Conservation (phyloP, 129 eudicot genomes). For the Flaveria brownii region DNA sequence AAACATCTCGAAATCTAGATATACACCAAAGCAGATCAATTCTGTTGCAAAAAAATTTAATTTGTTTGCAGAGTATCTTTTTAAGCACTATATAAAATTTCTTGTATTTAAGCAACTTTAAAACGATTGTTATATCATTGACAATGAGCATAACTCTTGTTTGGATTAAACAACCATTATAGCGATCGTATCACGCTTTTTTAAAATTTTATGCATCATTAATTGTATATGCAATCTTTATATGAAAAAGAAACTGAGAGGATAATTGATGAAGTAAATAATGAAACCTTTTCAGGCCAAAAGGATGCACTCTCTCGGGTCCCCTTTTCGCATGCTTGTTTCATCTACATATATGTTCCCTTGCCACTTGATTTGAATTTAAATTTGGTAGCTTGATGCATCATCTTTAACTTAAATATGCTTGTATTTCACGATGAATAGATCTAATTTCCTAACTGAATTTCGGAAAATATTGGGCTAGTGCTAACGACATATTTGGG, state of each 20-base stretch:
- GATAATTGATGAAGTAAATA: slow-evolving; percentile 28
- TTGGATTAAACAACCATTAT: background rate
- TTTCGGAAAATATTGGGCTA: background rate
- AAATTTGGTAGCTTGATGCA: slow-evolving; percentile 11
- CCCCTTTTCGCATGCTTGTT: slow-evolving; percentile 40
- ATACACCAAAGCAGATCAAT: too few species aligned
- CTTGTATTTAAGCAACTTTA: background rate
- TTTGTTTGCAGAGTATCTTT: too few species aligned
- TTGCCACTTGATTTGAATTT: slow-evolving; percentile 26
- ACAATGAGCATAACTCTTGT: background rate
- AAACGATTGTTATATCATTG: background rate
- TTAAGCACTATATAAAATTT: too few species aligned
- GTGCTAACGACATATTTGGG: background rate
- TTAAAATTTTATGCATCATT: background rate
- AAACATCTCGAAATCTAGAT: too few species aligned
- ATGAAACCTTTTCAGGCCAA: slow-evolving; percentile 31
- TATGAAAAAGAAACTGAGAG: background rate
- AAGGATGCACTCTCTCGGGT: slow-evolving; percentile 39
- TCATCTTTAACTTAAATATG: background rate
- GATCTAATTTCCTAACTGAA: too few species aligned
- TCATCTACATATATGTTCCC: slow-evolving; percentile 9
- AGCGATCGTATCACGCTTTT: background rate
- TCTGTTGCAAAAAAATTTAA: too few species aligned
- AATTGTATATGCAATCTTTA: slow-evolving; percentile 2
- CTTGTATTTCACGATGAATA: too few species aligned